Evolutionary conservation across 106 monocot genomes (phyloP).

Genomic region (Dendrobium officinale): DNA sequence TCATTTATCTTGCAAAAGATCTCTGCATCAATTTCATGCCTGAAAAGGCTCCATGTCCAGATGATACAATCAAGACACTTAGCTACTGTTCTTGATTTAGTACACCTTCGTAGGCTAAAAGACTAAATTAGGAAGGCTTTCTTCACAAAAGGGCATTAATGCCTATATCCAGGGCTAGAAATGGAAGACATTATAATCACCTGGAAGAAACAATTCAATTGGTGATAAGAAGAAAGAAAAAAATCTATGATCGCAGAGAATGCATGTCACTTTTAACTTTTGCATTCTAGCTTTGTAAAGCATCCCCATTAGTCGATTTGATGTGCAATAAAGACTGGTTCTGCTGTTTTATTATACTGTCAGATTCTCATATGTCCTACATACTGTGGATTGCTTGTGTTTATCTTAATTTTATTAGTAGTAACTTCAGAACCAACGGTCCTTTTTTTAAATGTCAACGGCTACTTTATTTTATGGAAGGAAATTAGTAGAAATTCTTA

Average conservation of each 20-base stretch:
- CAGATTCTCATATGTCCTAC: neutral
- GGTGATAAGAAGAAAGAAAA: neutral
- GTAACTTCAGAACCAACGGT: neutral
- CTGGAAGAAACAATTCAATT: neutral
- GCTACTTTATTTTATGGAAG: no score
- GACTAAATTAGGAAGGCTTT: neutral
- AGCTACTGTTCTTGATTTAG: neutral
- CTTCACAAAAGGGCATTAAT: slow-evolving; percentile 3
- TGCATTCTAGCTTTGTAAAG: neutral
- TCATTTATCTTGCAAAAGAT: no score
- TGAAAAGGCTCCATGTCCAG: neutral
- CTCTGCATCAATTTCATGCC: no score
- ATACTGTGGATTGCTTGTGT: neutral
- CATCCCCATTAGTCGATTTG: neutral
- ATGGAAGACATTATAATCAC: neutral
- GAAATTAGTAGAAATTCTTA: no score
- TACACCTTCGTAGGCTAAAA: neutral
- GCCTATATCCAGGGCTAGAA: neutral
- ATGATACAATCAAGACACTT: neutral
- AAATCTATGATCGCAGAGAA: neutral
- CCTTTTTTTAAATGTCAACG: no score
- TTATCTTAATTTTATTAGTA: neutral
- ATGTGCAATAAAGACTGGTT: neutral
- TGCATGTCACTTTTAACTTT: neutral
- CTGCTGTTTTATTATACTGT: neutral